phyloP scores from a whole-genome alignment of 2,329 filamentous ascomycete species.

The Elsinoe batatas region DNA sequence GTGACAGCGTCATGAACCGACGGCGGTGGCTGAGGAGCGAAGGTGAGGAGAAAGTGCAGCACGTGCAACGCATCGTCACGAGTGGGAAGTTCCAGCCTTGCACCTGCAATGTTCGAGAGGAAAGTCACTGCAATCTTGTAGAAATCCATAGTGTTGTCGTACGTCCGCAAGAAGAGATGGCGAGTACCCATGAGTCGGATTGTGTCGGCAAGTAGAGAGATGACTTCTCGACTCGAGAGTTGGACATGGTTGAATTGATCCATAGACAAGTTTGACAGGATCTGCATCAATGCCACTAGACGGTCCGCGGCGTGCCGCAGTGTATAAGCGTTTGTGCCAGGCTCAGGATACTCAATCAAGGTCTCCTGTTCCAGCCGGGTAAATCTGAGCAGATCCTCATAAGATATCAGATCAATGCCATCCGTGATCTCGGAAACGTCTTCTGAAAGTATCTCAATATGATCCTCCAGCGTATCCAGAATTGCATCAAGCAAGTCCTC shows the following conservation, averaged over 20 bases:
- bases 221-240: slow-evolving; percentile 65
- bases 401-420: slow-evolving; percentile 69
- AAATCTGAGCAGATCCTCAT: slow-evolving; percentile 78
- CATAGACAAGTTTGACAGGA: slow-evolving; percentile 88
- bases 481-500: slow-evolving; percentile 84
- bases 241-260: slow-evolving; percentile 63
- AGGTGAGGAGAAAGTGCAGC: slow-evolving; percentile 80
- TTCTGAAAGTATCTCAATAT: slow-evolving; percentile 74
- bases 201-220: slow-evolving; percentile 74
- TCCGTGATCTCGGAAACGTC: slow-evolving; percentile 79
- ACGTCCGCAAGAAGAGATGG: slow-evolving; percentile 71
- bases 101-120: slow-evolving; percentile 72
- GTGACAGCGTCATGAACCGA: slow-evolving; percentile 26
- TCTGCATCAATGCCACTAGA: slow-evolving; percentile 82
- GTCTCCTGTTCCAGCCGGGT: slow-evolving; percentile 63
- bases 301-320: slow-evolving; percentile 79
- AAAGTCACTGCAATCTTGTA: slow-evolving; percentile 92
- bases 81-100: slow-evolving; percentile 68
- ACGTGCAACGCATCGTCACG: slow-evolving; percentile 81
- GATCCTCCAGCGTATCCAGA: slow-evolving; percentile 82
- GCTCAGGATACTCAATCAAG: slow-evolving; percentile 60
- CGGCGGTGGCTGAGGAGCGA: slow-evolving; percentile 70
- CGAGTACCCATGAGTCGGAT: slow-evolving; percentile 83
- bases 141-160: slow-evolving; percentile 82
- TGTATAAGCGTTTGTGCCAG: slow-evolving; percentile 69